Base-by-base conservation (phyloP, 441 rosid genomes). In the Eutrema salsugineum region DNA sequence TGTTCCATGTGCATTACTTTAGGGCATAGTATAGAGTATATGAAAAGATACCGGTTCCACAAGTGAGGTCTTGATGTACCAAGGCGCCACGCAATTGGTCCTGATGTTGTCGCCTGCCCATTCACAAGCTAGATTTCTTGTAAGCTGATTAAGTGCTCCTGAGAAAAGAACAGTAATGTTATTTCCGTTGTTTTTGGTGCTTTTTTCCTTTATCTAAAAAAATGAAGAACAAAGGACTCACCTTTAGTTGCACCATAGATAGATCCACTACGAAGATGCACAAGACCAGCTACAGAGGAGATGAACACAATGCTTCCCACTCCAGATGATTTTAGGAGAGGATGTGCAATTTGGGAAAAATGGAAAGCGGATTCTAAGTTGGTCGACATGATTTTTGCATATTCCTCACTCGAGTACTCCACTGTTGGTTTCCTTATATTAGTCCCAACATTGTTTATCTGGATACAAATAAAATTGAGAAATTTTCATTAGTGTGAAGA, bases 41-140 rank as follows among this genome's bases (percentile, higher is more conserved):
- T 3, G 40, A 14, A 51, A 65, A 12, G 66, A 79, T 88, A 93
- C 98, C 63, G 62, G 51, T 73, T 91, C 85, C 17, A 86, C 96
- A 7, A 88, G 88, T 0, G 97, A 82, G 78, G 97, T 94, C 76
- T 49, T 86, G 79, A 56, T 94, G 67, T 84, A 91, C 97, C 97
- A 91, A 3, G 97, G 98, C 6, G 96, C 94, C 32, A 91, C 92
- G 46, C 78, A 59, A 71, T 94, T 94, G 51, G 84, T 81, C 78
- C 97, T 85, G 71, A 91, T 94, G 59, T 90, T 90, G 84, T 91
- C 98, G 10, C 80, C 80, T 20, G 98, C 96, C 98, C 98, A 88
- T 66, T 90, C 97, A 17, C 97, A 94, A 73, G 98, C 98, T 79
- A 94, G 82, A 79, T 84, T 86, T 70, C 77, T 91, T 28, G 98